Conservation (phyloP, 306 rosid genomes). For the Prunus armeniaca region DNA sequence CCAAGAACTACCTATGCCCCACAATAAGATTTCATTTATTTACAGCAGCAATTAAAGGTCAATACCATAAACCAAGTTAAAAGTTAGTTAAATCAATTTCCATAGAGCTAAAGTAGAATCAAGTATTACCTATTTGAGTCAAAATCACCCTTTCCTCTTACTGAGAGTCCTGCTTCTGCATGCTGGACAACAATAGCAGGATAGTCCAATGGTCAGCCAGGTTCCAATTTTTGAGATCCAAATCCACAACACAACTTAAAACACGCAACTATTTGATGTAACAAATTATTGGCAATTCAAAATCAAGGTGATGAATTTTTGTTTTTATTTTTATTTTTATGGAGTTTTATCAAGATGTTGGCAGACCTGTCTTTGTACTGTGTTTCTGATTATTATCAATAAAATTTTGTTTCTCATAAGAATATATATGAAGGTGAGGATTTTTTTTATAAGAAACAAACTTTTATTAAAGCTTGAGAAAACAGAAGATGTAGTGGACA, state of each 20-base stretch:
- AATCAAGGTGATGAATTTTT: slow-evolving; percentile 5
- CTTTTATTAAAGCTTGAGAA: too few relatives aligned
- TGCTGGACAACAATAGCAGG: slow-evolving; percentile 52
- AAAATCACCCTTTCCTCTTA: slow-evolving; percentile 67
- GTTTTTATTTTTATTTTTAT: not conserved
- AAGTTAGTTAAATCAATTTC: not conserved
- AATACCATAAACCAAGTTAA: not conserved
- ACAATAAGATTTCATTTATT: not conserved
- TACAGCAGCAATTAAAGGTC: not conserved
- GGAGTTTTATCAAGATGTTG: not conserved
- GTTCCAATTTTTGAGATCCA: slow-evolving; percentile 12
- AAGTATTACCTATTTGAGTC: slow-evolving; percentile 66
- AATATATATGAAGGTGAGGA: not conserved
- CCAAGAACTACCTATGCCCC: not conserved
- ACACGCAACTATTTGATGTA: slow-evolving; percentile 6
- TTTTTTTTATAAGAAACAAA: not conserved
- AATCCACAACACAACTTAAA: slow-evolving; percentile 10
- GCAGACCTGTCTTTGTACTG: not conserved
- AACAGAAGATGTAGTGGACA: not conserved
- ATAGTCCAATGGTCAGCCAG: slow-evolving; percentile 15
- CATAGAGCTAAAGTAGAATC: not conserved
- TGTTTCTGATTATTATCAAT: not conserved
- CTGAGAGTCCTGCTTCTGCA: slow-evolving; percentile 79
- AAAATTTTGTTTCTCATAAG: not conserved
- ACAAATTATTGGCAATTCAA: not conserved